A percentile compares a stretch with the other conserved stretches of the same genome.
Evolutionary conservation across 2,329 filamentous ascomycete species (phyloP).

Genomic region (Penicillium capsulatum): DNA sequence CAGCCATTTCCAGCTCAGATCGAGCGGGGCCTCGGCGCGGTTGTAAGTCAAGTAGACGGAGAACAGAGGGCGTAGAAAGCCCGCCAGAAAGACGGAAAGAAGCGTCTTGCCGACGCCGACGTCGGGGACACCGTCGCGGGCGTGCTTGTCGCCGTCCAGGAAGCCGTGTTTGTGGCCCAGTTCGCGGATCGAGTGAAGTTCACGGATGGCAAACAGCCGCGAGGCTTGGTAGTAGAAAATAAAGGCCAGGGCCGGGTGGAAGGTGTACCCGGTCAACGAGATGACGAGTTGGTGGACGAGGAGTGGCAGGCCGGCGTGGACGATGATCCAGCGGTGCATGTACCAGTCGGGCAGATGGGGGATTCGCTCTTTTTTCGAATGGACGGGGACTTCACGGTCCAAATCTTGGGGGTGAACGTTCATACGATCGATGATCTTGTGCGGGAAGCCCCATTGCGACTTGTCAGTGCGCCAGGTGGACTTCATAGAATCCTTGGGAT

Average conservation of each 20-base stretch:
- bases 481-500: conserved; percentile 28
- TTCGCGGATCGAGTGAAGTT: conserved; percentile 22
- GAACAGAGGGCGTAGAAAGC: conserved; percentile 25
- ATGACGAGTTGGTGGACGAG: conserved; percentile 23
- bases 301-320: conserved; percentile 21
- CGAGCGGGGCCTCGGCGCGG: conserved; percentile 12
- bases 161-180: conserved; percentile 24
- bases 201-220: conserved; percentile 24
- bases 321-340: conserved; percentile 24
- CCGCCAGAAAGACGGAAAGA: conserved; percentile 20
- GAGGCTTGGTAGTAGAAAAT: conserved; percentile 21
- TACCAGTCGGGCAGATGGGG: conserved; percentile 23
- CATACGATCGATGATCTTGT: conserved; percentile 26
- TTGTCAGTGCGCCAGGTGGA: conserved; percentile 24
- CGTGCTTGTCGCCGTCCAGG: conserved; percentile 26
- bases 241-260: conserved; percentile 18
- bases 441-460: conserved; percentile 21
- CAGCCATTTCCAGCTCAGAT: conserved; percentile 23
- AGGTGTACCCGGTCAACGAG: conserved; percentile 18
- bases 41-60: conserved; percentile 23
- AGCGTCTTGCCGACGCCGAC: conserved; percentile 25
- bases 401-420: conserved; percentile 21
- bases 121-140: conserved; percentile 25
- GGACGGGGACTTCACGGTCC: conserved; percentile 18
- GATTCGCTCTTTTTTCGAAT: conserved; percentile 20